Evolutionary conservation across 495 filamentous ascomycete genomes (phyloP).

Genomic region (Patellaria atrata): DNA sequence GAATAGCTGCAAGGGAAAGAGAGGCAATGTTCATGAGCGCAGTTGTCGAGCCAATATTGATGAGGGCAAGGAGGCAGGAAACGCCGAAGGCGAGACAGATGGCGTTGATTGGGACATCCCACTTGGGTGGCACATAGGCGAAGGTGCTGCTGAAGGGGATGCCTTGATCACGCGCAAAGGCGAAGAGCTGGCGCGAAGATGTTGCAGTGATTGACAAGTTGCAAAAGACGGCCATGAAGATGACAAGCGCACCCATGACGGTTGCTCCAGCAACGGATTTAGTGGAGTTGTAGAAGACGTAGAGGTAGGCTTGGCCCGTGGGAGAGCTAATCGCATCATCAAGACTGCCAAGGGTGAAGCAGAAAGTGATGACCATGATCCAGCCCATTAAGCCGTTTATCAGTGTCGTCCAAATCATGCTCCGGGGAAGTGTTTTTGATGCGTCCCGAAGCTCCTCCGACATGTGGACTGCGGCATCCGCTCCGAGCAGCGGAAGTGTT

Average conservation of each 20-base stretch:
- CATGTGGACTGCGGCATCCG: constrained; percentile 24
- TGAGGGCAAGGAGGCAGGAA: constrained; percentile 19
- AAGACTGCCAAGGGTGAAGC: constrained; percentile 19
- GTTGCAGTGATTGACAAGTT: constrained; percentile 29
- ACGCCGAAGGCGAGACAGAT: constrained; percentile 29
- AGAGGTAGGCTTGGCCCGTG: constrained; percentile 22
- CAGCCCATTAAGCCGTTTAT: constrained; percentile 19
- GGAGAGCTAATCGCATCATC: constrained; percentile 9
- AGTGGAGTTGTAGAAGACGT: constrained; percentile 21
- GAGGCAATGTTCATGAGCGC: constrained; percentile 36
- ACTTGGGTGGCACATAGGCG: constrained; percentile 30
- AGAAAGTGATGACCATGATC: constrained; percentile 20
- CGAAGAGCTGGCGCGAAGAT: constrained; percentile 19
- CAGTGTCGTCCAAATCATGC: constrained; percentile 14
- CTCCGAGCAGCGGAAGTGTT: constrained; percentile 15
- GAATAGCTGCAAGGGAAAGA: constrained; percentile 30
- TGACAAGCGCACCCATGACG: constrained; percentile 18
- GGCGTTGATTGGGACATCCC: constrained; percentile 39
- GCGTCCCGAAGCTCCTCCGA: constrained; percentile 23
- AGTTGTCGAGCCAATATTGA: constrained; percentile 32
- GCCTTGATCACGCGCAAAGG: constrained; percentile 15
- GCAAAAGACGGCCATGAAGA: constrained; percentile 29
- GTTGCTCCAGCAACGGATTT: constrained; percentile 12
- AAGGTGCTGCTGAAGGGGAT: constrained; percentile 9
- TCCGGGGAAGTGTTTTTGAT: constrained; percentile 15